Evolutionary conservation across 73 alveolate genomes (phyloP).

Genomic region (Paraurostyla sp.): DNA sequence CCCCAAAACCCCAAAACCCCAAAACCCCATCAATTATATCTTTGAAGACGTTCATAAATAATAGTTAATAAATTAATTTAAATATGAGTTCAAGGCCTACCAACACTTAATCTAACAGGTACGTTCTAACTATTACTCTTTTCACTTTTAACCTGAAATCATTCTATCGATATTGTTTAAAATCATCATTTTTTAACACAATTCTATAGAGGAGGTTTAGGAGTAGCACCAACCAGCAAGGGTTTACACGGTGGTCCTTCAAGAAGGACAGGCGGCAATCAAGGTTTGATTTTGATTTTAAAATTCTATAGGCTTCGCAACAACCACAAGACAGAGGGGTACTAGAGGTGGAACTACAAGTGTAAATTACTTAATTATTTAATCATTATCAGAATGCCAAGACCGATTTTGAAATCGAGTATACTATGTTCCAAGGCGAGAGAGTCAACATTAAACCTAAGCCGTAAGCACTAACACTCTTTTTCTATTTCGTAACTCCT

Average conservation of each 20-base stretch:
- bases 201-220: constrained; percentile 44
- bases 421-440: constrained; percentile 51
- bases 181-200: no score
- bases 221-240: constrained; percentile 50
- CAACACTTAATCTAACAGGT: no score
- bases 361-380: not conserved
- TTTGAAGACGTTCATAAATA: no score
- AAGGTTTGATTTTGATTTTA: not conserved
- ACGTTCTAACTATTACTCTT: no score
- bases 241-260: constrained; percentile 64
- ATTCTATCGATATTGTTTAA: no score
- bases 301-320: constrained; percentile 3
- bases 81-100: no score
- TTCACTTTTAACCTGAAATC: no score
- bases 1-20: no score
- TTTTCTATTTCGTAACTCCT: no score
- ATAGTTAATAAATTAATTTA: no score
- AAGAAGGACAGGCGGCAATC: constrained; percentile 63
- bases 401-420: constrained; percentile 57
- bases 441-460: constrained; percentile 55
- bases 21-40: no score
- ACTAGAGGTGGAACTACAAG: constrained; percentile 70
- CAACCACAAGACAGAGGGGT: constrained; percentile 68
- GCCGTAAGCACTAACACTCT: no score
- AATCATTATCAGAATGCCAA: constrained; percentile 13